Evolutionary conservation across 2,329 filamentous ascomycete genomes (phyloP), one percentile per base, ranked within the genome.

Genomic region (Colletotrichum sp.): DNA sequence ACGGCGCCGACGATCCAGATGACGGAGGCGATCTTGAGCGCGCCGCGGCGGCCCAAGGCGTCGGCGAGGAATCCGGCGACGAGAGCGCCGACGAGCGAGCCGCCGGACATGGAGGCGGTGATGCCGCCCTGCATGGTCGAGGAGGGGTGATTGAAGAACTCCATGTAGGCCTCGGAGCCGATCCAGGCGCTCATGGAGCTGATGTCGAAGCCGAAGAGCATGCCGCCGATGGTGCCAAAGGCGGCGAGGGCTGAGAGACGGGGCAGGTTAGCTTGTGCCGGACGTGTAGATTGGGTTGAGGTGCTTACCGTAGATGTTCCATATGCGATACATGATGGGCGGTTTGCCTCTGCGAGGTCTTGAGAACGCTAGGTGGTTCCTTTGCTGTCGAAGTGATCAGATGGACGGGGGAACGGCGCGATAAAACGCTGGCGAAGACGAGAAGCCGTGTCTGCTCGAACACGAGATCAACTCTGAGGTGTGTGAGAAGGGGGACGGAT

Each of bases 151-250:
- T 88, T 80, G 82, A 91, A 91, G 83, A 88, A 91, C 3, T 87
- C 85, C 71, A 88, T 85, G 79, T 91, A 91, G 71, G 89, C 85
- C 8, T 86, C 77, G 15, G 88, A 88, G 32, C 87, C 88, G 76
- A 91, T 89, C 80, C 91, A 91, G 73, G 89, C 90, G 19, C 88
- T 89, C 88, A 91, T 91, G 73, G 89, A 91, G 32, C 87, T 88
- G 75, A 91, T 90, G 77, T 91, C 90, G 81, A 92, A 92, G 73
- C 88, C 89, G 78, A 90, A 90, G 39, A 86, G 83, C 81, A 85
- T 85, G 69, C 85, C 85, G 77, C 85, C 85, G 67, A 87, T 86
- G 76, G 85, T 86, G 81, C 83, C 84, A 66, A 85, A 80, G 81
- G 82, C 83, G 74, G 84, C 84, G 65, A 85, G 80, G 2, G 82